Percentiles rank a stretch among this genome's conserved stretches.
phyloP scores from a whole-genome alignment of 2,329 filamentous ascomycete species.

The Neofusicoccum kwambonambiense region DNA sequence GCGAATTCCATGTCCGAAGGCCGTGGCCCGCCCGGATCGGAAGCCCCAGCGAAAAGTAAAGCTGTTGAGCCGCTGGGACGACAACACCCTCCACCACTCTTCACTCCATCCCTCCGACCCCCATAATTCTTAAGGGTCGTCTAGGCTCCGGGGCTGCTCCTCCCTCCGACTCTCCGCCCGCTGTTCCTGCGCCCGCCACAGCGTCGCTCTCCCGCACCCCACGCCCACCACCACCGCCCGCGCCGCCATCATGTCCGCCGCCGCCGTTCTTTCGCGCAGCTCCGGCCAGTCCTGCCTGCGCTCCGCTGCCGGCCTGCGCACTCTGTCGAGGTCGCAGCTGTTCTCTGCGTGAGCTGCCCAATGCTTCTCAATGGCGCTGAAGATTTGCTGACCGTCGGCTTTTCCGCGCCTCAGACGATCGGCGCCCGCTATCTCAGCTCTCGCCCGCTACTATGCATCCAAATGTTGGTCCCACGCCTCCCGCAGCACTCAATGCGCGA shows the following conservation, averaged over 20 bases:
- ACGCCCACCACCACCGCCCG: conserved; percentile 26
- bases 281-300: conserved; percentile 44
- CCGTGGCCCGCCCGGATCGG: conserved; percentile 1
- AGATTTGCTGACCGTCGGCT: conserved; percentile 28
- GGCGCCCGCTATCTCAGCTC: conserved; percentile 56
- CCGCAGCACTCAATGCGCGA: conserved; percentile 18
- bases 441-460: conserved; percentile 67
- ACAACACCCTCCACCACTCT: conserved; percentile 12
- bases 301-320: conserved; percentile 44
- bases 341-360: conserved; percentile 21
- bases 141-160: conserved; percentile 8
- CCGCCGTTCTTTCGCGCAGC: conserved; percentile 46
- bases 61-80: conserved; percentile 13
- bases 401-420: conserved; percentile 33
- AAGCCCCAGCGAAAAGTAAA: conserved; percentile 18
- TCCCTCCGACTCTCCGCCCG: conserved; percentile 1
- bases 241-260: conserved; percentile 54
- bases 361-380: background rate
- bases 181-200: conserved; percentile 26
- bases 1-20: conserved; percentile 1
- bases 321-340: conserved; percentile 37
- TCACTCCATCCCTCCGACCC: background rate
- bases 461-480: conserved; percentile 55
- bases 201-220: conserved; percentile 20
- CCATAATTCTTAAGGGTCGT: background rate